Conservation (phyloP, 192 early-diverging fungal species). For the Borealophlyctis nickersoniae region DNA sequence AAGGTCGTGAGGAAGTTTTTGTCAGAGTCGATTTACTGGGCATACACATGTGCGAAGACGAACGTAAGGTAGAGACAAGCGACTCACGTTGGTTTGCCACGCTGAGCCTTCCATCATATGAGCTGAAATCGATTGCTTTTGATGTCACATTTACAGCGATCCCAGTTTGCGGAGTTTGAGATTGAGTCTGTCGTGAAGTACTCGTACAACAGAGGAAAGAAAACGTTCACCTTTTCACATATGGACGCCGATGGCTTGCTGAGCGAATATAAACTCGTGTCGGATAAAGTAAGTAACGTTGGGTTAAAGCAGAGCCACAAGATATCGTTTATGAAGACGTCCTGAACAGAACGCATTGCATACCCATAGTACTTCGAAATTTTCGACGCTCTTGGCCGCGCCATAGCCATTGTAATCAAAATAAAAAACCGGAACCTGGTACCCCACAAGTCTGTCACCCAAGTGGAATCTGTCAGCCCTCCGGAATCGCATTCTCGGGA, state of each 20-base stretch:
- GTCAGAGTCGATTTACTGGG: conserved; percentile 22
- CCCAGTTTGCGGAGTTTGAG: conserved; percentile 11
- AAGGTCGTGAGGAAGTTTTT: conserved; percentile 18
- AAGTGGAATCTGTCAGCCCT: background rate
- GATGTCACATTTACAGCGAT: no score
- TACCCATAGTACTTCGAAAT: conserved; percentile 30
- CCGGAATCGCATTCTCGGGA: no score
- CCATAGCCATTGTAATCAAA: conserved; percentile 30
- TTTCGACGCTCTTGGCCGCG: conserved; percentile 29
- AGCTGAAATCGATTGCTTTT: no score
- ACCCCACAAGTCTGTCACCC: background rate
- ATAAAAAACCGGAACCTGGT: conserved; percentile 2
- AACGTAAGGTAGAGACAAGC: conserved; percentile 2
- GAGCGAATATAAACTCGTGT: conserved; percentile 14
- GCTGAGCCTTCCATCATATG: background rate
- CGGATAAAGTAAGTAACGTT: conserved; percentile 12
- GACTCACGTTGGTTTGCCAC: background rate
- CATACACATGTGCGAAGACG: conserved; percentile 19
- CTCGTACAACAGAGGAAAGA: conserved; percentile 15
- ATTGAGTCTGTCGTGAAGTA: conserved; percentile 27
- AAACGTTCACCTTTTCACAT: conserved; percentile 17
- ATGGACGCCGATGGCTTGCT: conserved; percentile 14
- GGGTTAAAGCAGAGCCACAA: background rate
- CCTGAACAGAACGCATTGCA: no score
- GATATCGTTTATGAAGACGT: no score